Evolutionary conservation across 2,329 filamentous ascomycete genomes (phyloP), one percentile per base, ranked within the genome.

Genomic region (Dendryphion nanum): DNA sequence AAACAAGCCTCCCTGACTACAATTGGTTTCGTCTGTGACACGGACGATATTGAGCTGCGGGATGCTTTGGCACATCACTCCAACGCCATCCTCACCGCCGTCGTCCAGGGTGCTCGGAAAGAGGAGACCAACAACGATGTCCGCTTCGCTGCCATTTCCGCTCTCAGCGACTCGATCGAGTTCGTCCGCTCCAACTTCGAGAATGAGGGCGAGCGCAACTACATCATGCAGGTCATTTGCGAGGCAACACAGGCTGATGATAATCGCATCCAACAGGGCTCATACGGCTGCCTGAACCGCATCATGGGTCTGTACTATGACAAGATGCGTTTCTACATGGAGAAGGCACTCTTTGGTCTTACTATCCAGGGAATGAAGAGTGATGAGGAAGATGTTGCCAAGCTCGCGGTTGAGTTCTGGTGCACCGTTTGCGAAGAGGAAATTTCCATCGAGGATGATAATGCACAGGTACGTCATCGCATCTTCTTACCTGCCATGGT

Each of bases 251-350:
- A 98, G 73, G 89, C 91, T 55, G 78, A 86, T 1, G 93, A 98
- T 68, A 81, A 79, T 42, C 82, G 89, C 63, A 94, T 98, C 67
- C 90, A 97, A 70, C 89, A 95, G 66, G 90, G 89, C 45, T 88
- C 93, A 30, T 98, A 96, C 66, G 93, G 93, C 57, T 97, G 93
- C 68, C 74, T 98, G 53, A 98, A 98, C 79, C 83, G 93, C 60
- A 97, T 98, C 69, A 98, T 98, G 93, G 87, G 80, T 44, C 80
- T 96, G 48, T 98, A 98, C 77, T 98, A 98, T 68, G 93, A 98
- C 61, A 94, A 96, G 74, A 98, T 98, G 93, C 85, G 90, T 59
- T 98, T 96, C 72, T 98, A 98, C 75, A 98, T 98, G 93, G 93
- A 98, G 77, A 97, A 97, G 81, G 93, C 93, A 23, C 79, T 98